Evolutionary conservation across 306 rosid species (phyloP), one percentile per base, ranked within the genome.

Genomic region (Prunus campanulata): DNA sequence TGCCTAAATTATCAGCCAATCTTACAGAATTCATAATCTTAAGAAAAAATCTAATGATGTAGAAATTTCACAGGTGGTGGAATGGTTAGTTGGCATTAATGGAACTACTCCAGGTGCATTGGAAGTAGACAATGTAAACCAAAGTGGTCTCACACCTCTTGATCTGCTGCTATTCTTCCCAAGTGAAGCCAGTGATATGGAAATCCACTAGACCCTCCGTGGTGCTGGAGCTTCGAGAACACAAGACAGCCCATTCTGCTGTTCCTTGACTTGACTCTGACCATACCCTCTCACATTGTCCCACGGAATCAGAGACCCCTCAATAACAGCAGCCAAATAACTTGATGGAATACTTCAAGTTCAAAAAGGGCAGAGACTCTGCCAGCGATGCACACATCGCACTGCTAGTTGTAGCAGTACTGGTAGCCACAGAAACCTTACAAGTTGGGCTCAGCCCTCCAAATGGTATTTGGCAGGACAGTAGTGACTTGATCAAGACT

Each of bases 331-430:
- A 39, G 32, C 75, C n/a, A 72, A 22, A 70, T 9, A 11, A 70
- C 19, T 29, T 75, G 62, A 30, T 48, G 8, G 46, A 75, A 11
- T 83, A 83, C 60, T 83, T 83, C 75, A 66, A 74, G 83, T 79
- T 83, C 71, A 79, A 57, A 22, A 79, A 13, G 78, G 86, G 78
- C 2, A 65, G 78, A 71, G 83, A 83, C 1, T 79, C 80, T 3
- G 75, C 81, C 7, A 42, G 61, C 10, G 49, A 83, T 19, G 81
- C 71, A 3, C 8, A 76, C 0, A 57, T 14, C 1, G 48, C 68
- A 1, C 66, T 83, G 16, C 47, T 83, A 35, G 81, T 83, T 3
- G 61, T 79, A 6, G 74, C 68, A 0, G 83, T 70, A 13, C 29
- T 83, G 3, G 83, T 83, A 29, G 70, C 83, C 12, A 75, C 81